phyloP scores from a whole-genome alignment of 352 stramenopile species.

The Paralagenidium karlingii region DNA sequence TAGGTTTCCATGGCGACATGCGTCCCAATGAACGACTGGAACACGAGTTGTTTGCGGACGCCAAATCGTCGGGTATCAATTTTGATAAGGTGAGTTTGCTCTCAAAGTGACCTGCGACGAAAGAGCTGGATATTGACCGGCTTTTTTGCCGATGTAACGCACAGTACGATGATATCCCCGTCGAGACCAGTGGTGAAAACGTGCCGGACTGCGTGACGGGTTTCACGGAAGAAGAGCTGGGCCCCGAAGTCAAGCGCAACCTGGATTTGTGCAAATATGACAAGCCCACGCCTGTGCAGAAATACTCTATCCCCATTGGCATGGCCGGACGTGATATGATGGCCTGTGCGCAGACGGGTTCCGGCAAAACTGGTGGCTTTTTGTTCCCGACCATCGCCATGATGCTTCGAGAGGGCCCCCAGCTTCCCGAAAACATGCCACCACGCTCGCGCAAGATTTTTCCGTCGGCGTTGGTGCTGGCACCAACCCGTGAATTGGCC shows the following conservation, averaged over 20 bases:
- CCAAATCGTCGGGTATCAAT: slow-evolving; percentile 94
- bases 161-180: slow-evolving; percentile 96
- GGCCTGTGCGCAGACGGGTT: slow-evolving; percentile 98
- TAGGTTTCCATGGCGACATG: slow-evolving; percentile 95
- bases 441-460: slow-evolving; percentile 78
- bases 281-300: slow-evolving; percentile 98
- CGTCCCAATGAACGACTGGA: slow-evolving; percentile 87
- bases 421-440: slow-evolving; percentile 8
- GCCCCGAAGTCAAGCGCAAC: slow-evolving; percentile 88
- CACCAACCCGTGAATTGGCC: slow-evolving; percentile 90
- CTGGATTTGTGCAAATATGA: slow-evolving; percentile 89
- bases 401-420: slow-evolving; percentile 84
- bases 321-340: slow-evolving; percentile 94
- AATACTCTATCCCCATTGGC: slow-evolving; percentile 98
- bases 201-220: slow-evolving; percentile 86
- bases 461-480: slow-evolving; percentile 87
- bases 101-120: not conserved
- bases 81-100: slow-evolving; percentile 85
- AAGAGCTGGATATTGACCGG: not conserved
- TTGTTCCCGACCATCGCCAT: slow-evolving; percentile 95
- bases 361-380: slow-evolving; percentile 94
- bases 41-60: slow-evolving; percentile 86
- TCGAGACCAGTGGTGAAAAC: slow-evolving; percentile 92
- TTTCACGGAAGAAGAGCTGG: slow-evolving; percentile 85
- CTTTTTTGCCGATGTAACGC: slow-evolving; percentile 1